Evolutionary conservation across 108 stramenopile genomes (phyloP), one percentile per base, ranked within the genome.

Genomic region (Fragilaria crotonensis): DNA sequence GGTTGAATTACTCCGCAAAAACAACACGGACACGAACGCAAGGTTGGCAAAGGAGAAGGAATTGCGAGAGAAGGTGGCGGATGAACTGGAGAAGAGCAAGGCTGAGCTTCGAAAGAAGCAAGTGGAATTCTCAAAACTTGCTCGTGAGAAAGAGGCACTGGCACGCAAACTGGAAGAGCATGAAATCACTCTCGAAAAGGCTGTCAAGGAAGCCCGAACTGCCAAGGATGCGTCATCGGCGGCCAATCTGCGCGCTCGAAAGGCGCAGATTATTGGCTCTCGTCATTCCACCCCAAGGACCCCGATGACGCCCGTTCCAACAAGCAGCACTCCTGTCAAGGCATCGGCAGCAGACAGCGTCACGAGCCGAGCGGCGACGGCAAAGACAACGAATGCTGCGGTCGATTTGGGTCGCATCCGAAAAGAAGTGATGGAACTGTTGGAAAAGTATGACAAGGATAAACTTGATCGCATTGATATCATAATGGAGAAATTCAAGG

Each of bases 401-500:
- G 72, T 61, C 27, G 75, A 70, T 32, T 59, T 79, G 4, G 73
- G 70, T 23, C 74, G 77, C 41, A 80, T 89, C 45, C 80, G 89
- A 4, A 58, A 33, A 7, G 47, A 85, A 45, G 88, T 95, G 3
- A 52, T 87, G 47, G 77, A 64, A 32, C 66, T 92, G 48, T 70
- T 95, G 9, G 68, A 91, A 62, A 71, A 88, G 68, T 56, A 91
- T 45, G 94, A 95, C 59, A 85, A 80, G 58, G 57, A 54, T 20
- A 92, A 95, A 67, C 83, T 84, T 4, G 80, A 80, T 45, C 87
- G 87, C 30, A 82, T 95, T 51, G 88, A 95, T 46, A 74, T 66
- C 28, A 75, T 95, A 45, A 89, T 95, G 87, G 83, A 86, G 23
- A 83, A 89, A 53, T 95, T 90, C 75, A 77, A 84, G 59, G 94